A percentile compares a stretch with the other conserved stretches of the same genome.
Evolutionary conservation across 208 protist species (phyloP).

Genomic region (Acanthamoeba lenticulata): DNA sequence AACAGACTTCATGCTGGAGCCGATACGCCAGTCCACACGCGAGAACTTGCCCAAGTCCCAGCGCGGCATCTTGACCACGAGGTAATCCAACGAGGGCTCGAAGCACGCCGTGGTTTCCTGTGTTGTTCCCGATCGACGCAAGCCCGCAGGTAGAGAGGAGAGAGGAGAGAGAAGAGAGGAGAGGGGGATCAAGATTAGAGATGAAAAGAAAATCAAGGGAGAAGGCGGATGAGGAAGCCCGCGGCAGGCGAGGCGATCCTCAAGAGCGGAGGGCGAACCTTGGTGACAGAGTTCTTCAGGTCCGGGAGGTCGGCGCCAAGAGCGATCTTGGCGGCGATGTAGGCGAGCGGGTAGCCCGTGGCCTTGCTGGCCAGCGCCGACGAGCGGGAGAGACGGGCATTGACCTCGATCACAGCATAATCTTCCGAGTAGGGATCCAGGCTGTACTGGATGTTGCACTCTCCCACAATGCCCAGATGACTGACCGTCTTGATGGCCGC

Average conservation of each 20-base stretch:
- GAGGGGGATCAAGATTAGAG: slow-evolving; percentile 26
- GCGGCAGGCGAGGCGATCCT: too few relatives aligned
- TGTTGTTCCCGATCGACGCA: not conserved
- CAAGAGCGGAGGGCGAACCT: too few relatives aligned
- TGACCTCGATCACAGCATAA: slow-evolving; percentile 97
- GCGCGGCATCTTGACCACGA: slow-evolving; percentile 93
- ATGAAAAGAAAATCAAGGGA: too few relatives aligned
- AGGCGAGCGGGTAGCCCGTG: slow-evolving; percentile 98
- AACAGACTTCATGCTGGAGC: slow-evolving; percentile 97
- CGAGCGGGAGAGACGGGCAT: slow-evolving; percentile 96
- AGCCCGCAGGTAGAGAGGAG: not conserved
- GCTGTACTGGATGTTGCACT: slow-evolving; percentile 99
- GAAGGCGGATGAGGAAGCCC: too few relatives aligned
- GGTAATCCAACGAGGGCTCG: slow-evolving; percentile 97
- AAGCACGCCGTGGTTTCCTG: slow-evolving; percentile 89
- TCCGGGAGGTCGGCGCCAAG: slow-evolving; percentile 95
- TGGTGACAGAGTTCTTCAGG: slow-evolving; percentile 90
- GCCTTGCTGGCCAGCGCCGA: slow-evolving; percentile 98
- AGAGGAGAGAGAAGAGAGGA: not conserved
- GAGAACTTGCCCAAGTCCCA: slow-evolving; percentile 96
- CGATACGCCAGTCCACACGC: slow-evolving; percentile 93
- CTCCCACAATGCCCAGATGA: slow-evolving; percentile 96
- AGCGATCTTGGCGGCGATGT: slow-evolving; percentile 97
- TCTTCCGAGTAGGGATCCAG: slow-evolving; percentile 95
- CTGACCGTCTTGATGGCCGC: slow-evolving; percentile 91